Base-by-base conservation (phyloP, 805 yeast species). In the Nakazawaea siamensis region DNA sequence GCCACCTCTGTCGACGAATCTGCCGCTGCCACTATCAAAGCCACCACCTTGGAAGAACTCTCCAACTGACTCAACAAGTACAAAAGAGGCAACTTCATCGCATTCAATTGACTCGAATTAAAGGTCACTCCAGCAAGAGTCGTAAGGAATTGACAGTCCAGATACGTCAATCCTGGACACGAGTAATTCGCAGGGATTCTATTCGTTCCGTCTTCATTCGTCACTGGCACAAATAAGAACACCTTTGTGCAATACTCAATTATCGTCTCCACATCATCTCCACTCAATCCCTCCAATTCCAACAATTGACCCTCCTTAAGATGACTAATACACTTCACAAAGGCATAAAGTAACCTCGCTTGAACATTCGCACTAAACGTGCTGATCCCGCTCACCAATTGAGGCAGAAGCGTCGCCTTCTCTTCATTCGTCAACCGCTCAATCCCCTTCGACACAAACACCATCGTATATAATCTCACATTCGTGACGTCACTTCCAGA, bases 401-500 rank as follows among this genome's bases (percentile, higher is more conserved):
- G 38, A 0, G 84, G 80, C 0, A 79, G 48, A 24, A 79, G 49
- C 4, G 44, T 50, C 1, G 45, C 48, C 35, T 66, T 60, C 4
- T 61, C 70, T 4, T 50, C 52, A 1, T 41, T 38, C 2, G 52
- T 27, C 34, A 80, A 44, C 34, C 90, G 57, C 26, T 76, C 79
- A 12, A 84, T 51, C 7, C 84, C 90, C 52, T 72, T 76, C 1
- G 88, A 70, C 1, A 80, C 62, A 42, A 84, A 79, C 27, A 83
- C 49, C 37, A 85, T 59, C 15, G 80, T 68, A 52, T 80, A 81
- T 7, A 78, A 52, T 38, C 74, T 65, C 2, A 80, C 84, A 12
- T 66, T 57, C 0, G 70, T 53, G 6, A 71, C 50, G 42, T 73
- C 77, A 3, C 57, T 48, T 14, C 54, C 62, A 1, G 40, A 33